A percentile compares a stretch with the other conserved stretches of the same genome.
phyloP scores from a whole-genome alignment of 164 flowering plant species.

The Berberis thunbergii region DNA sequence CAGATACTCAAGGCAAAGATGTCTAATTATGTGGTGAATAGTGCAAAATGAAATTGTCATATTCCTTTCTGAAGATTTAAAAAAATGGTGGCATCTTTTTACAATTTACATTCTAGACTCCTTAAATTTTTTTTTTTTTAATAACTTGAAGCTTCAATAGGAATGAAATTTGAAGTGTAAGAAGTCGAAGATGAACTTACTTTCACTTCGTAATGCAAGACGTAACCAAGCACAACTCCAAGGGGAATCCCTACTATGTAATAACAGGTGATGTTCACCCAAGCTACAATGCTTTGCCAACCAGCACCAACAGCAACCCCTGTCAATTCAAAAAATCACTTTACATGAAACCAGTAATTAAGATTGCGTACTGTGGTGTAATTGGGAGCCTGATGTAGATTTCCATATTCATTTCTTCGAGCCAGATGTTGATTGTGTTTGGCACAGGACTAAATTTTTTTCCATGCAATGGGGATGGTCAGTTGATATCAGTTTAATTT shows the following conservation, averaged over 20 bases:
- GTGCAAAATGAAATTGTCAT: too few species aligned
- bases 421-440: too few species aligned
- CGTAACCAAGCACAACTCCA: slow-evolving; percentile 37
- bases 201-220: slow-evolving; percentile 20
- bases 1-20: too few species aligned
- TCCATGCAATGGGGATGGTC: too few species aligned
- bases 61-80: too few species aligned
- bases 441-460: too few species aligned
- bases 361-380: too few species aligned
- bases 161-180: background rate
- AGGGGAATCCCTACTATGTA: slow-evolving; percentile 41
- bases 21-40: too few species aligned
- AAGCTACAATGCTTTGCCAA: slow-evolving; percentile 34
- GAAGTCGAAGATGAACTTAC: slow-evolving; percentile 14
- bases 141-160: background rate
- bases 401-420: background rate
- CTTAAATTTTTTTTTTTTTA: background rate
- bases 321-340: slow-evolving; percentile 5
- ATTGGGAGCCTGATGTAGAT: too few species aligned
- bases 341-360: background rate
- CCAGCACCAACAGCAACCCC: slow-evolving; percentile 43
- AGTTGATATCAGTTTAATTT: too few species aligned
- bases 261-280: slow-evolving; percentile 33
- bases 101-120: too few species aligned
- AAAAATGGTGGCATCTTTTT: too few species aligned